Percentiles rank a stretch among this genome's conserved stretches.
Evolutionary conservation across 2,329 filamentous ascomycete genomes (phyloP).

Genomic region (Beauveria australis): DNA sequence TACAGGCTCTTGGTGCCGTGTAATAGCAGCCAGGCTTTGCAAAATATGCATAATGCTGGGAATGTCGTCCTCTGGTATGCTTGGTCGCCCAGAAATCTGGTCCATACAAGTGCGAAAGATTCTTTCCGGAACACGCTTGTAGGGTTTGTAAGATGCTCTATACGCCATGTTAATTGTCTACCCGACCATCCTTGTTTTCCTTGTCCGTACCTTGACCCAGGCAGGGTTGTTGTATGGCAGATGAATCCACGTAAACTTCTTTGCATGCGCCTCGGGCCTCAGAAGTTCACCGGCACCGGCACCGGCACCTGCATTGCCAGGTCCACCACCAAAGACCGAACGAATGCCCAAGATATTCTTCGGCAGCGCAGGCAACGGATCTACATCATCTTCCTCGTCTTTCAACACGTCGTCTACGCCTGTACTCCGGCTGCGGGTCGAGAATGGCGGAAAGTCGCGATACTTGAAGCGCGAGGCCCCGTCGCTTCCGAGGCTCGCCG

Average conservation of each 20-base stretch:
- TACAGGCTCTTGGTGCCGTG: slow-evolving; percentile 30
- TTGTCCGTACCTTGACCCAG: slow-evolving; percentile 43
- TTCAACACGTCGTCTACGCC: slow-evolving; percentile 15
- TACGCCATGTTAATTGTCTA: slow-evolving; percentile 10
- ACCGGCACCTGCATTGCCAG: slow-evolving; percentile 14
- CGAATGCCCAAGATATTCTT: slow-evolving; percentile 26
- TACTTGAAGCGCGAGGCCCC: slow-evolving; percentile 22
- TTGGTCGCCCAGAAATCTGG: slow-evolving; percentile 41
- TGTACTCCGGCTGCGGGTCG: slow-evolving; percentile 26
- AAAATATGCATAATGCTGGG: slow-evolving; percentile 42
- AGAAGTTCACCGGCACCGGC: slow-evolving; percentile 22
- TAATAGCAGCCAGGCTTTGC: slow-evolving; percentile 41
- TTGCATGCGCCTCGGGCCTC: slow-evolving; percentile 25
- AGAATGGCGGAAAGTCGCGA: slow-evolving; percentile 28
- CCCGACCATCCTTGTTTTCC: slow-evolving; percentile 13
- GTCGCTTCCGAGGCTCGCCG: slow-evolving; percentile 26
- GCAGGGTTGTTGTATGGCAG: slow-evolving; percentile 48
- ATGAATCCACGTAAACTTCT: slow-evolving; percentile 52
- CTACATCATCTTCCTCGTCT: slow-evolving; percentile 16
- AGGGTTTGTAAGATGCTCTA: slow-evolving; percentile 38
- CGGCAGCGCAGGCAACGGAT: slow-evolving; percentile 24
- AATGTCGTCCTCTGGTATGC: slow-evolving; percentile 39
- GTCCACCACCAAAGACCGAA: not conserved
- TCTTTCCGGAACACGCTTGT: slow-evolving; percentile 28
- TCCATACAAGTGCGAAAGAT: slow-evolving; percentile 32